Base-by-base conservation (phyloP, 345 rosid genomes). In the Populus tremula region DNA sequence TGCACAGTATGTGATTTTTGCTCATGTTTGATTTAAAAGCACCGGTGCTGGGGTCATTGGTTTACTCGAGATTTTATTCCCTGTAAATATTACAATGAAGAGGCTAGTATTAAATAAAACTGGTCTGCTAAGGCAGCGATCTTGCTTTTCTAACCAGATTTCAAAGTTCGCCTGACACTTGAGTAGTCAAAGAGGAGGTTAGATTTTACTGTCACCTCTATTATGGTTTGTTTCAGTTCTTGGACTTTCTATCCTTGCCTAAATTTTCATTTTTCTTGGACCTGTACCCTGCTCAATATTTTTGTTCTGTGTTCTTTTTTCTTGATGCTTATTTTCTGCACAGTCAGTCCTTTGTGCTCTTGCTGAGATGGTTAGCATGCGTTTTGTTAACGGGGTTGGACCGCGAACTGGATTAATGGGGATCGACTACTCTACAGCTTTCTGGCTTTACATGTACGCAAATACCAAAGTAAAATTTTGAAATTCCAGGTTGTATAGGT, bases 361-460 rank as follows among this genome's bases (percentile, higher is more conserved):
- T 64, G 91, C 92, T 20, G 99, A 95, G 82, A 90, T 93, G 81
- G 86, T 87, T 81, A 89, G 98, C 87, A 92, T 86, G 90, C 90
- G 96, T 69, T 88, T 89, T 80, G 83, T 92, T 80, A 81, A 88
- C 75, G 97, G 99, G 67, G 72, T 84, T 81, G 83, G 83, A 78
- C 81, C 73, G 14, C 86, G 85, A 67, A 80, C 74, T 62, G 99
- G 99, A 78, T 39, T 95, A 59, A 90, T 92, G 88, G 98, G 98
- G 77, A 87, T 96, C 21, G 94, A 92, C 80, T 88, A 90, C 85
- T 77, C 93, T 36, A 88, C 87, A 62, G 96, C 94, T 67, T 78
- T 81, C 83, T 92, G 99, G 99, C 90, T 96, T 86, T 87, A 87
- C 89, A 85, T 76, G 99, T 93, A 87, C 77, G 94, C 81, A 68